Base-by-base conservation (phyloP, 2,329 filamentous ascomycete species). In the Fusarium gaditjirri region DNA sequence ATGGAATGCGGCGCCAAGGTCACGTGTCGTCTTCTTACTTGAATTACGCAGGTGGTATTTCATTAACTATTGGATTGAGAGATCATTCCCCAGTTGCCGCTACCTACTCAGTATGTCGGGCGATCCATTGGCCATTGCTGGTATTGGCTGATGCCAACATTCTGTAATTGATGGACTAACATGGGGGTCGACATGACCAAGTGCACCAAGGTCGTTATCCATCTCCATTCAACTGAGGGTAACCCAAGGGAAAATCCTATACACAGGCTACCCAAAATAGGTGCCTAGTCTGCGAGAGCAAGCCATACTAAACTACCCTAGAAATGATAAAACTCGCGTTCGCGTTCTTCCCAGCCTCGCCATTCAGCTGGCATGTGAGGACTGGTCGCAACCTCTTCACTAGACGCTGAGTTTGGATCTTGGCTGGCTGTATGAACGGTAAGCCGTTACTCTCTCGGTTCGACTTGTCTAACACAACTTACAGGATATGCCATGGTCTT, bases 401-500 rank as follows among this genome's bases (percentile, higher is more conserved):
- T 3, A 55, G 16, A 16, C 52, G 38, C 31, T 33, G 52, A 33
- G 52, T 55, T 12, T 55, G 52, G 17, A 44, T 55, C 25, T 33
- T 55, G 17, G 38, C 52, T 23, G 38, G 52, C 38, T 55, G n/a
- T 12, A 21, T 44, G 8, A 23, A 25, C 5, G 29, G 38, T 44
- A 6, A 55, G 38, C 9, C 2, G 3, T 13, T 5, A 2, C 27
- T 8, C 27, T 8, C 27, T 29, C 27, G 8, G 27, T 29, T 29
- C 9, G 8, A 29, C 6, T 29, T 29, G 27, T 29, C 27, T 29
- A 29, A 29, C 27, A 29, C 27, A 29, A 29, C 27, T 55, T 43
- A 54, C 52, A 33, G 52, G 52, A 54, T 54, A 54, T 16, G 52
- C 52, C 52, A 54, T 54, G 11, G 52, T 54, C 27, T 54, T 54